Evolutionary conservation across 805 yeast genomes (phyloP), one percentile per base, ranked within the genome.

Genomic region (Candida sanyiensis): DNA sequence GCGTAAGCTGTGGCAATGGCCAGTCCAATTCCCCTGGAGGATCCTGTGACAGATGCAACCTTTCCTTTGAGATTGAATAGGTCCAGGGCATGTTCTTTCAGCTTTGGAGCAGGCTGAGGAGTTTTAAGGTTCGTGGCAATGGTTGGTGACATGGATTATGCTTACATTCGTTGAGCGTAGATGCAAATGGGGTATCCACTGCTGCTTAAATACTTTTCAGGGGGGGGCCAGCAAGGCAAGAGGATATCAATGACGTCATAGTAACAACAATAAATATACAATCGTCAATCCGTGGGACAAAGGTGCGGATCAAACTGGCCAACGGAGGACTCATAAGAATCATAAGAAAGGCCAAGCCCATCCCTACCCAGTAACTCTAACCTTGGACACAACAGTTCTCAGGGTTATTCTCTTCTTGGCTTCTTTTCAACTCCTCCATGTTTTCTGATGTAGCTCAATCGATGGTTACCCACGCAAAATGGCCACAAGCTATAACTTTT

Each of bases 1-100:
- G 90, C 88, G 55, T 67, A 84, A 0, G 89, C 93, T 57, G 76
- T 83, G 21, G 94, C 95, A 26, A 84, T 83, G 4, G 83, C 86
- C 44, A 64, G 71, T 10, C 95, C 96, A 48, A 87, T 85, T 18
- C 96, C 96, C 33, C 81, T 70, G 10, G 90, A 79, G 3, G 90
- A 81, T 26, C 96, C 96, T 12, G 94, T 83, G 42, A 86, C 74
- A 3, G 84, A 75, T 27, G 94, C 93, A 10, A 83, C 85, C 61
- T 84, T 86, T 19, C 95, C 95, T 65, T 81, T 83, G 43, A 87
- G 68, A 6, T 85, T 79, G 63, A 87, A 85, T 42, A 84, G 64
- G 43, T 82, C 89, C 40, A 80, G 60, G 18, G 80, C 79, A 52
- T 70, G 60, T 28, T 60, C 57, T 9, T 77, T 60, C 20, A 75